phyloP scores from a whole-genome alignment of 208 protist genomes.

The Wallacemonas sp. region DNA sequence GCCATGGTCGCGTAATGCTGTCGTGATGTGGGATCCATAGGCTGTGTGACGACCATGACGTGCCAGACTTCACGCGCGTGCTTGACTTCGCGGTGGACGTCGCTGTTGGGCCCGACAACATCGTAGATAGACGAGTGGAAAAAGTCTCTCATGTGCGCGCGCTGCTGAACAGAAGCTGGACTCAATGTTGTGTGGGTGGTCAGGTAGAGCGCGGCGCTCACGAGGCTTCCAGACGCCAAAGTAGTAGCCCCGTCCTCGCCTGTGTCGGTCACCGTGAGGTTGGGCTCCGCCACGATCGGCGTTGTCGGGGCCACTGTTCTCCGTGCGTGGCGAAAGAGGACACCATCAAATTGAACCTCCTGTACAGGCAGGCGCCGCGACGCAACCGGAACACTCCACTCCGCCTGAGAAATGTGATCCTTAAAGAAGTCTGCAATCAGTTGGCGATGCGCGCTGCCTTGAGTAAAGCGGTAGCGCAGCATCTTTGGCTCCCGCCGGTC shows the following conservation, averaged over 20 bases:
- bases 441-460: constrained; percentile 42
- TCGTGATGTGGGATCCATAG: neutral
- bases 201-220: constrained; percentile 39
- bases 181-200: constrained; percentile 49
- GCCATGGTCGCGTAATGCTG: constrained; percentile 15
- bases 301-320: no score
- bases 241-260: no score
- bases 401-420: constrained; percentile 28
- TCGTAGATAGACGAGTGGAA: constrained; percentile 50
- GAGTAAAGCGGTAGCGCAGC: constrained; percentile 48
- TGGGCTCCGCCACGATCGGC: no score
- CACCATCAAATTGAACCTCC: constrained; percentile 53
- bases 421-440: constrained; percentile 67
- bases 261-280: neutral
- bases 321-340: constrained; percentile 22
- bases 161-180: constrained; percentile 37
- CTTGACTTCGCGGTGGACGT: constrained; percentile 24
- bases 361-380: constrained; percentile 55
- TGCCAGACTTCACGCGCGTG: constrained; percentile 30
- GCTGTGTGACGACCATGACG: constrained; percentile 51
- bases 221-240: neutral
- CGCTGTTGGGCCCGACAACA: constrained; percentile 22
- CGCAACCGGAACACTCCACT: constrained; percentile 39
- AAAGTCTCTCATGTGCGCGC: constrained; percentile 60
- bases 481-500: constrained; percentile 41